phyloP scores from a whole-genome alignment of 2,329 filamentous ascomycete genomes.

The Claviceps spartinae region DNA sequence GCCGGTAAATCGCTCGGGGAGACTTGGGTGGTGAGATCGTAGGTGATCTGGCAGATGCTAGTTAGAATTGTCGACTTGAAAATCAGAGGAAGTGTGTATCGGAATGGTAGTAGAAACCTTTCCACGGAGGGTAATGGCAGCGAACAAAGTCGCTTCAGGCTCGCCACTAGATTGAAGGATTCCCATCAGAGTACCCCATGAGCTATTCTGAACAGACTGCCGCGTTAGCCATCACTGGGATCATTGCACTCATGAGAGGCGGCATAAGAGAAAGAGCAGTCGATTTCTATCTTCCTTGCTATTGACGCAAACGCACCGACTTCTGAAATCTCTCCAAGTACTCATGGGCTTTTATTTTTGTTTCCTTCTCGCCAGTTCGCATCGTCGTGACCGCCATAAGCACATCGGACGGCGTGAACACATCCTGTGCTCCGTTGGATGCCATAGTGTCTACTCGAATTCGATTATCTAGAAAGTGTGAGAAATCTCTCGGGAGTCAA shows the following conservation, averaged over 20 bases:
- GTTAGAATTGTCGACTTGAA: not conserved
- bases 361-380: conserved; percentile 67
- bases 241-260: not conserved
- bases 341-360: conserved; percentile 82
- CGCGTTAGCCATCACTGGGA: not conserved
- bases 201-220: conserved; percentile 51
- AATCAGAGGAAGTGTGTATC: not conserved
- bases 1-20: conserved; percentile 59
- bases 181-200: conserved; percentile 78
- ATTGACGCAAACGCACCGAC: conserved; percentile 47
- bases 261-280: not conserved
- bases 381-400: conserved; percentile 83
- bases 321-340: conserved; percentile 95
- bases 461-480: not conserved
- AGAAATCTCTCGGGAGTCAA: not conserved
- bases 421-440: conserved; percentile 48
- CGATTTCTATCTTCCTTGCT: not conserved
- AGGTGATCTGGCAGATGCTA: conserved; percentile 59
- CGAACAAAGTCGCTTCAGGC: conserved; percentile 82
- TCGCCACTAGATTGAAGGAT: conserved; percentile 74
- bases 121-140: conserved; percentile 91
- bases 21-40: conserved; percentile 78
- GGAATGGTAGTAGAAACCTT: conserved; percentile 48
- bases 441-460: conserved; percentile 40
- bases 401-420: conserved; percentile 62